Evolutionary conservation across 106 monocot genomes (phyloP).

Genomic region (Gastrodia elata): DNA sequence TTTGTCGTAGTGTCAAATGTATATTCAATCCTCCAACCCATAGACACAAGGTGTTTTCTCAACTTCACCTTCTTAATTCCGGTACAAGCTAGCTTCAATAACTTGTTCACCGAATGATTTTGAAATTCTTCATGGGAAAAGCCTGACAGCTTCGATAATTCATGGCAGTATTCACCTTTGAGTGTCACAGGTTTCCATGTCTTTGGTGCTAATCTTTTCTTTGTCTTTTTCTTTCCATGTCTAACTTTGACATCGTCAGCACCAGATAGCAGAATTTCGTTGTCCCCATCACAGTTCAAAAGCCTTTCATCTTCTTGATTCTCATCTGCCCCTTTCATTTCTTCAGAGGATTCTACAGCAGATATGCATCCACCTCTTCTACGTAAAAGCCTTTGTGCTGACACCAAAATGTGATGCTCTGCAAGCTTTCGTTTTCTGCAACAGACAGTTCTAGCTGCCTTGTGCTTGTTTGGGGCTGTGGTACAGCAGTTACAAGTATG

Average conservation of each 20-base stretch:
- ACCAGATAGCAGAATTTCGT: not conserved
- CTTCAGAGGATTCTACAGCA: not conserved
- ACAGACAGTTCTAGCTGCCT: not conserved
- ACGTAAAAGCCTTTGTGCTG: not conserved
- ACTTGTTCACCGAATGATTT: not conserved
- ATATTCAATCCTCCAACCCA: constrained; percentile 36
- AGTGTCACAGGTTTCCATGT: constrained; percentile 27
- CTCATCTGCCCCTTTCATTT: not conserved
- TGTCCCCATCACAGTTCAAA: not conserved
- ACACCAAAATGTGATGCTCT: not conserved
- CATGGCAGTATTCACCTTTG: constrained; percentile 24
- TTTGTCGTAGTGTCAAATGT: constrained; percentile 13
- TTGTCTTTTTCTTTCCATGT: not conserved
- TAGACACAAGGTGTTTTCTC: constrained; percentile 31
- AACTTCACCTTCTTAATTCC: not conserved
- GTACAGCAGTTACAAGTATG: not conserved
- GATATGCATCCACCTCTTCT: no score
- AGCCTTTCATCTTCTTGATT: not conserved
- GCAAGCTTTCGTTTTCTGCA: not conserved
- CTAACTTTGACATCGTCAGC: not conserved
- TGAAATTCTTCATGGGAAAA: not conserved
- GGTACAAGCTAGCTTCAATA: not conserved
- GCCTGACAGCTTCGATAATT: constrained; percentile 10
- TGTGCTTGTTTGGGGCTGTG: not conserved
- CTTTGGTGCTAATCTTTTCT: not conserved